These are phyloP conservation scores for Colletotrichum cordylinicola DNA, from an alignment of 2,329 filamentous ascomycete genomes.

Conservation along the genomic window DNA sequence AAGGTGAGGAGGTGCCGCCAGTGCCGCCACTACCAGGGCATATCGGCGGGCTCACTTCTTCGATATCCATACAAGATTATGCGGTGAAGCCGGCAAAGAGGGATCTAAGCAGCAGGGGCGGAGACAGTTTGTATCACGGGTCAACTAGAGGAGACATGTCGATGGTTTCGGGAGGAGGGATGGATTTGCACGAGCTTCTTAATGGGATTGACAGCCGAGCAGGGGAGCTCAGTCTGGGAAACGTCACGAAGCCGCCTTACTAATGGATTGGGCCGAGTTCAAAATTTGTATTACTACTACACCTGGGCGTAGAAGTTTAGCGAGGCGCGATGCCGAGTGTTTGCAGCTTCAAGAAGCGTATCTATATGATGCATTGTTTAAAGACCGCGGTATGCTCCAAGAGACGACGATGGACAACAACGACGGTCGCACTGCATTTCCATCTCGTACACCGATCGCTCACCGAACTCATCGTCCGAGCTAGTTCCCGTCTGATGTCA, in stretches of 20 bases:
- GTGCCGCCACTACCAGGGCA: conserved; percentile 59
- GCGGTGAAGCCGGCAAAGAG: conserved; percentile 38
- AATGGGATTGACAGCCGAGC: conserved; percentile 55
- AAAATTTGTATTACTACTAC: conserved; percentile 16
- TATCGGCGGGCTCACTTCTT: conserved; percentile 32
- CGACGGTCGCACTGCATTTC: background rate
- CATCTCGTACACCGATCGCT: background rate
- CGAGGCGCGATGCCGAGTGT: conserved; percentile 18
- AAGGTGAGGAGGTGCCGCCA: conserved; percentile 53
- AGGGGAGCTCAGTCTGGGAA: conserved; percentile 51
- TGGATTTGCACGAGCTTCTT: conserved; percentile 56
- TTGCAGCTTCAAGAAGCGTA: conserved; percentile 2
- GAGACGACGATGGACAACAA: background rate
- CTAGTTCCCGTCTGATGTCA: background rate
- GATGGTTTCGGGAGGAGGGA: conserved; percentile 38
- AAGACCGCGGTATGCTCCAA: background rate
- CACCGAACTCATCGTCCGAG: background rate
- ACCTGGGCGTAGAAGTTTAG: conserved; percentile 18
- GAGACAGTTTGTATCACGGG: conserved; percentile 36
- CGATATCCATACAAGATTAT: conserved; percentile 40
- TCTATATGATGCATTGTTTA: background rate
- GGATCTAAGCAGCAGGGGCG: conserved; percentile 47
- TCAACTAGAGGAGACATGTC: conserved; percentile 29
- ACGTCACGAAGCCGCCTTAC: conserved; percentile 55
- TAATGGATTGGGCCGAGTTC: conserved; percentile 28